Evolutionary conservation across 2,329 filamentous ascomycete species (phyloP), one percentile per base, ranked within the genome.

Genomic region (Botrytis paeoniae): DNA sequence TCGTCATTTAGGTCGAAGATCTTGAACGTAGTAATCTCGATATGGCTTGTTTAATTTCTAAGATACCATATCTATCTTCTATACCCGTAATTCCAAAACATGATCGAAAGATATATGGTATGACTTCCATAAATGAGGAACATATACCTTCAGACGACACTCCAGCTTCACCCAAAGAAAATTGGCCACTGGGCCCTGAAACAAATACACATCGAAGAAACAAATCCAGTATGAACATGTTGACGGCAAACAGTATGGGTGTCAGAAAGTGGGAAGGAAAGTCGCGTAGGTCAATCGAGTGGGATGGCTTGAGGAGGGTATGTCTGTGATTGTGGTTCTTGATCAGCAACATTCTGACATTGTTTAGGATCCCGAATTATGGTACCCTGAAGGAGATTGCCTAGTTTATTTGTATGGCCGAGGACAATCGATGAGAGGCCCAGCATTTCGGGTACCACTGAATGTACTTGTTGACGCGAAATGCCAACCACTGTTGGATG

Each of bases 311-410:
- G 39, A 80, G 83, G 75, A 83, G 81, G 73, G 85, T 86, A 80
- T 76, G 82, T 78, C 10, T n/a, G 25, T 20, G 48, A 59, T 25
- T 32, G 70, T 59, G 64, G n/a, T 22, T 43, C 39, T 14, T 51
- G 39, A 35, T 43, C 20, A 61, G 37, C 39, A 62, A 63, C 51
- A 60, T 29, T 35, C 63, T 71, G 45, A 74, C 75, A 70, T 61
- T n/a, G 18, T 62, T 29, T 74, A 94, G 92, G 92, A 95, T 77
- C 84, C 87, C 3, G 92, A 94, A 76, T 84, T 95, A 4, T 95
- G 90, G 90, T 85, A 86, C 74, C 84, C 86, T 18, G 82, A 89
- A 75, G 92, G 90, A 22, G 89, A 94, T 79, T 94, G 92, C 77
- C 84, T 89, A 25, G 85, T 95, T 1, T 86, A 94, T 80, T 84